Evolutionary conservation across 78 protist species (phyloP).

Genomic region (Abeoforma whisleri): DNA sequence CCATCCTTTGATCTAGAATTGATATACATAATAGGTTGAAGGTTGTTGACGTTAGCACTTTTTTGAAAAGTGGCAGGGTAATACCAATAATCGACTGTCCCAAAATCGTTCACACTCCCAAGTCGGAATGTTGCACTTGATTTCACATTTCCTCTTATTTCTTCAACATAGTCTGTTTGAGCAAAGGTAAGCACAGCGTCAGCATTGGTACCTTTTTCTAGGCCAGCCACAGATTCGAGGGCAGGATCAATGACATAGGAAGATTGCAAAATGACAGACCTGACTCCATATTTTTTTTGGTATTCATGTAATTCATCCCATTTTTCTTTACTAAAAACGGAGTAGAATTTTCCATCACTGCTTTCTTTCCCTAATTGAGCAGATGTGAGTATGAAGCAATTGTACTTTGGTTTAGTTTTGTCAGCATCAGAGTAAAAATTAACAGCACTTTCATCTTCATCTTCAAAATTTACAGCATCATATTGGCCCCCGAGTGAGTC

Average conservation of each 20-base stretch:
- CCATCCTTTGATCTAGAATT: too few relatives aligned
- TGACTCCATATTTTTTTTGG: background rate
- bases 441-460: too few relatives aligned
- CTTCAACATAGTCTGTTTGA: background rate
- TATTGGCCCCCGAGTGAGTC: too few relatives aligned
- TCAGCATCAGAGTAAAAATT: too few relatives aligned
- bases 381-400: background rate
- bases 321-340: background rate
- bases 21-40: background rate
- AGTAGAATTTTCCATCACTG: too few relatives aligned
- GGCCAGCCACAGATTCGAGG: background rate
- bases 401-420: background rate
- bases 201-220: background rate
- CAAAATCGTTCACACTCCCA: conserved; percentile 38
- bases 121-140: background rate
- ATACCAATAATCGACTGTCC: conserved; percentile 4
- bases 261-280: background rate
- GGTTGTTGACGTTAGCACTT: background rate
- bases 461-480: too few relatives aligned
- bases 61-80: conserved; percentile 10
- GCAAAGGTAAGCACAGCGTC: background rate
- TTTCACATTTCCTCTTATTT: background rate
- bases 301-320: background rate
- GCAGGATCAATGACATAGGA: background rate
- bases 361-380: background rate